phyloP scores from a whole-genome alignment of 129 eudicot species.

The Mikania micrantha region DNA sequence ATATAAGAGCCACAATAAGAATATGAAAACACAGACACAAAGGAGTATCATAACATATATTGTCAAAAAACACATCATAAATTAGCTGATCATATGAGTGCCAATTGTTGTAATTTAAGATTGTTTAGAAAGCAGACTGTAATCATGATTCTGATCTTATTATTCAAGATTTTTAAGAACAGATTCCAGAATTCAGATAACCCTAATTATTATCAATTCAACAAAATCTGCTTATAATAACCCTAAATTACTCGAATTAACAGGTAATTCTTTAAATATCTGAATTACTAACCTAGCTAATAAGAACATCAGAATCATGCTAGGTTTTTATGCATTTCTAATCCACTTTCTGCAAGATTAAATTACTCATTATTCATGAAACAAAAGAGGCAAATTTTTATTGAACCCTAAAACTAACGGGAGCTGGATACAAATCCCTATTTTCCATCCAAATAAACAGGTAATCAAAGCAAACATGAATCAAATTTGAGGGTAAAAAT shows the following conservation, averaged over 20 bases:
- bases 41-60: not conserved
- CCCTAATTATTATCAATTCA: not conserved
- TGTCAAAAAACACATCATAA: not conserved
- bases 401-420: not conserved
- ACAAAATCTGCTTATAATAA: not conserved
- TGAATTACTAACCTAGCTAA: not conserved
- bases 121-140: not conserved
- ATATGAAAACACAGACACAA: not conserved
- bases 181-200: not conserved
- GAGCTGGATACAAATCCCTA: not conserved
- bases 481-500: not conserved
- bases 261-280: too few species aligned
- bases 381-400: not conserved
- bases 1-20: not conserved
- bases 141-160: not conserved
- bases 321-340: not conserved
- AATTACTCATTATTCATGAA: not conserved
- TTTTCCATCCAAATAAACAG: not conserved
- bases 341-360: not conserved
- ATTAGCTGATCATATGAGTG: not conserved
- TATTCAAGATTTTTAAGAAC: not conserved
- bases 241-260: not conserved
- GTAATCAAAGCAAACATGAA: slow-evolving; percentile 9
- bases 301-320: not conserved
- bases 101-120: not conserved